phyloP scores from a whole-genome alignment of 176 grass and related monocot genomes.

The Chrysopogon serrulatus region DNA sequence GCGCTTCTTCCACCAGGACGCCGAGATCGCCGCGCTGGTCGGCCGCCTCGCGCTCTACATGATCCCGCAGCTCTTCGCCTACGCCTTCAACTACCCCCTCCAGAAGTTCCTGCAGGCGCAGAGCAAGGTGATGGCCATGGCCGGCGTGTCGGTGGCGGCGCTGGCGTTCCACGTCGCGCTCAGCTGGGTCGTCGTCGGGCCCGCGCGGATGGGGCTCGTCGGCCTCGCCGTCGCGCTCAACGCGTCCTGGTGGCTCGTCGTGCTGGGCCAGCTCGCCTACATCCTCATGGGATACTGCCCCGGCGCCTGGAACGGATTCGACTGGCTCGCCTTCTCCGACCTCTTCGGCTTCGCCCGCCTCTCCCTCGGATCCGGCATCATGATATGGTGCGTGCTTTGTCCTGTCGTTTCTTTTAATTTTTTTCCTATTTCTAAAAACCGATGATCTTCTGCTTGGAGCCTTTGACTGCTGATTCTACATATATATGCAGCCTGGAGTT shows the following conservation, averaged over 20 bases:
- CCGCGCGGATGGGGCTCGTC: slow-evolving; percentile 44
- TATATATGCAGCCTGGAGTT: slow-evolving; percentile 68
- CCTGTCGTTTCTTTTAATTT: no score
- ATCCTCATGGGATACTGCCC: slow-evolving; percentile 64
- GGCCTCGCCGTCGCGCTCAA: slow-evolving; percentile 77
- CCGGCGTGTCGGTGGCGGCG: slow-evolving; percentile 32
- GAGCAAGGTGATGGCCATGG: slow-evolving; percentile 81
- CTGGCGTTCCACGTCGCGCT: slow-evolving; percentile 51
- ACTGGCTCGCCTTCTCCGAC: no score
- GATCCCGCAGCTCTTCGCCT: slow-evolving; percentile 69
- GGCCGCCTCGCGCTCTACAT: no score
- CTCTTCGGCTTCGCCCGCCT: slow-evolving; percentile 58
- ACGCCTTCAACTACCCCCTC: slow-evolving; percentile 60
- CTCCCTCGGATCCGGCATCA: slow-evolving; percentile 77
- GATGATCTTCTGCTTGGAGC: no score
- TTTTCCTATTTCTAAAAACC: no score
- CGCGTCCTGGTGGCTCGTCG: slow-evolving; percentile 74
- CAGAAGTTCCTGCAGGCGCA: slow-evolving; percentile 71
- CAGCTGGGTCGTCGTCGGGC: slow-evolving; percentile 55
- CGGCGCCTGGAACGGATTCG: no score
- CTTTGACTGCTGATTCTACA: no score
- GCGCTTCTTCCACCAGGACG: no score
- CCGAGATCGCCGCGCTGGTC: no score
- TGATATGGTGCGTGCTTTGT: slow-evolving; percentile 79
- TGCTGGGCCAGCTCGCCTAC: slow-evolving; percentile 49